Evolutionary conservation across 1,284 basidiomycete genomes (phyloP).

Genomic region (Wallemia ichthyophaga): DNA sequence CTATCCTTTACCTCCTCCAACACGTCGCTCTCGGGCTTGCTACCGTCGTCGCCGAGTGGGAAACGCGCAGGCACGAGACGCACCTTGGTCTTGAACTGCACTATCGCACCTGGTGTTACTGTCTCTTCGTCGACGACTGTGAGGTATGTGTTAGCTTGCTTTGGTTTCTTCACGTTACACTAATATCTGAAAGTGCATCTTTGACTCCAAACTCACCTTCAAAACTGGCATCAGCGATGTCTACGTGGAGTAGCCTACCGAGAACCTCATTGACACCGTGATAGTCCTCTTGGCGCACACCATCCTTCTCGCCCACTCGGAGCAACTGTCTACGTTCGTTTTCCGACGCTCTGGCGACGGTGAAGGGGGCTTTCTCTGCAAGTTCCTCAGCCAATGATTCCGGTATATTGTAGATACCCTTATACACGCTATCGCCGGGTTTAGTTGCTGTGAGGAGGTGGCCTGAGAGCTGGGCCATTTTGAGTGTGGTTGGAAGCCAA

Average conservation of each 20-base stretch:
- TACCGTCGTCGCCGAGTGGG: constrained; percentile 7
- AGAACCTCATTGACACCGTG: constrained; percentile 36
- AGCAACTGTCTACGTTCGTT: constrained; percentile 16
- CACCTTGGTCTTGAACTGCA: constrained; percentile 58
- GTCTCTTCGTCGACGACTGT: constrained; percentile 67
- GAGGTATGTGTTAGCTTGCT: neutral
- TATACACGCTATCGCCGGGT: constrained; percentile 15
- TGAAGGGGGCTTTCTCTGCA: neutral
- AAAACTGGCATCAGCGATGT: constrained; percentile 59
- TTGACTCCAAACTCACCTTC: constrained; percentile 55
- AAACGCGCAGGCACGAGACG: constrained; percentile 25
- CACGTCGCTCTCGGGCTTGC: constrained; percentile 18
- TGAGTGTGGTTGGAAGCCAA: constrained; percentile 59
- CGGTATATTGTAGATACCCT: constrained; percentile 8
- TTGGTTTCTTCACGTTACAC: too few relatives aligned
- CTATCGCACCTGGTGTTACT: constrained; percentile 65
- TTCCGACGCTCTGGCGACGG: constrained; percentile 12
- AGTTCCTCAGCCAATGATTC: neutral
- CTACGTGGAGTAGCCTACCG: constrained; percentile 42
- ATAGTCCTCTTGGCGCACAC: constrained; percentile 13
- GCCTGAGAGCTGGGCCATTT: constrained; percentile 52
- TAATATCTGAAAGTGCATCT: too few relatives aligned
- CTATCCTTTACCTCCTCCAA: constrained; percentile 19
- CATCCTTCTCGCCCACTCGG: constrained; percentile 7
- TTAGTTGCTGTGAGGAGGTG: constrained; percentile 59